phyloP scores from a whole-genome alignment of 2,329 filamentous ascomycete species.

The Colletotrichum limetticola region DNA sequence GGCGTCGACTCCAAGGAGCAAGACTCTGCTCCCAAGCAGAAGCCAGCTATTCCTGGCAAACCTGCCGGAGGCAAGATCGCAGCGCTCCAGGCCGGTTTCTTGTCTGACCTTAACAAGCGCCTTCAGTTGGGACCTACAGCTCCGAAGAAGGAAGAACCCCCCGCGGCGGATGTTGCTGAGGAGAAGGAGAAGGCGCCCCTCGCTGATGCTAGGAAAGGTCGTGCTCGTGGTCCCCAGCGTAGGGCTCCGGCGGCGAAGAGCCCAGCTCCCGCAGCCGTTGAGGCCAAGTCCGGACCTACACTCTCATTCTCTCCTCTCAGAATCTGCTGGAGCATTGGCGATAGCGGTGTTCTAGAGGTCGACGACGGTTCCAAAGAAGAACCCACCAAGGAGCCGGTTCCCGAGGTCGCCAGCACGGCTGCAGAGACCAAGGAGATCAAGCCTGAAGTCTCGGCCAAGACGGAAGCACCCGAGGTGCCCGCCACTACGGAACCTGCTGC shows the following conservation, averaged over 20 bases:
- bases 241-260: conserved; percentile 69
- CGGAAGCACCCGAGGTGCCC: not conserved
- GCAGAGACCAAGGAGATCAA: conserved; percentile 20
- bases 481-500: not conserved
- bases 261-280: conserved; percentile 48
- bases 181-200: conserved; percentile 76
- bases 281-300: conserved; percentile 43
- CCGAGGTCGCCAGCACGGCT: not conserved
- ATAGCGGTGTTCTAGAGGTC: conserved; percentile 57
- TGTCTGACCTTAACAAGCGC: conserved; percentile 92
- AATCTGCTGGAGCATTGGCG: conserved; percentile 64
- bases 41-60: conserved; percentile 83
- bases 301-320: conserved; percentile 60
- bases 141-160: conserved; percentile 60
- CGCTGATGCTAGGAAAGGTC: conserved; percentile 87
- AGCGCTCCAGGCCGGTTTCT: conserved; percentile 88
- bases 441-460: conserved; percentile 7
- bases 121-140: conserved; percentile 86
- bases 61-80: conserved; percentile 89
- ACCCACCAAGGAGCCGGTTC: conserved; percentile 3
- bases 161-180: conserved; percentile 28
- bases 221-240: conserved; percentile 87
- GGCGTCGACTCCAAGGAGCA: conserved; percentile 55
- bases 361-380: conserved; percentile 40
- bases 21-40: conserved; percentile 70